Evolutionary conservation across 108 stramenopile genomes (phyloP).

Genomic region (Chaetoceros muelleri): DNA sequence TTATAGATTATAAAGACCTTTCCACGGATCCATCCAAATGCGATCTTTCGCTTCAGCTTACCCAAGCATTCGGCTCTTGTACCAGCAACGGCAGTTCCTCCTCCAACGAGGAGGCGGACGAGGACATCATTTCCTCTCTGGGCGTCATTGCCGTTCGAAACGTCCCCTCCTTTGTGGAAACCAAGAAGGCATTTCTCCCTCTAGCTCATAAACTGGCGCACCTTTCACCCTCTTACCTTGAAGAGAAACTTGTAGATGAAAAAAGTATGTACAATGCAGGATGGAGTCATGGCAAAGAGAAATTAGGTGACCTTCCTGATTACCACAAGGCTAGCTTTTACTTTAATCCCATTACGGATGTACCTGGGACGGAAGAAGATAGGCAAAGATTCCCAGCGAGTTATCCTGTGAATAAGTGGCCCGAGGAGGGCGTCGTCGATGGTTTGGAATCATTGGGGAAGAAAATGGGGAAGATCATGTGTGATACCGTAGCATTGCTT

Average conservation of each 20-base stretch:
- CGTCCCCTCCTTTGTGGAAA: conserved; percentile 66
- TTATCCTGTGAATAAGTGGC: conserved; percentile 87
- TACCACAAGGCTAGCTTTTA: conserved; percentile 81
- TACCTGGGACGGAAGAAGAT: conserved; percentile 66
- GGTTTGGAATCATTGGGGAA: conserved; percentile 37
- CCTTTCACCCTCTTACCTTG: conserved; percentile 37
- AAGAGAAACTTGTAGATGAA: conserved; percentile 46
- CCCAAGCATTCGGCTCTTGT: conserved; percentile 39
- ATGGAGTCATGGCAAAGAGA: conserved; percentile 89
- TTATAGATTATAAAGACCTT: conserved; percentile 38
- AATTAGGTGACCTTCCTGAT: conserved; percentile 78
- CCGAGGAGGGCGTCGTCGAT: conserved; percentile 42
- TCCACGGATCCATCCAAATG: conserved; percentile 5
- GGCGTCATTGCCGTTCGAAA: conserved; percentile 73
- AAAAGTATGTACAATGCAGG: conserved; percentile 81
- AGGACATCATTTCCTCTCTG: conserved; percentile 28
- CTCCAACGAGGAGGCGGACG: neutral
- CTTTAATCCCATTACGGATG: conserved; percentile 74
- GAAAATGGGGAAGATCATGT: conserved; percentile 66
- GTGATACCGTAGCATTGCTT: conserved; percentile 42
- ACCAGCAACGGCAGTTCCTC: conserved; percentile 8
- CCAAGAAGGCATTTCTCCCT: conserved; percentile 55
- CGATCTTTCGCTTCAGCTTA: conserved; percentile 19
- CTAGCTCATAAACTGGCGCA: conserved; percentile 67
- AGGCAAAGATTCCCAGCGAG: conserved; percentile 61